These are phyloP conservation scores for Euphorbia schlechtendalii DNA, from an alignment of 441 rosid species.

Conservation along the genomic window DNA sequence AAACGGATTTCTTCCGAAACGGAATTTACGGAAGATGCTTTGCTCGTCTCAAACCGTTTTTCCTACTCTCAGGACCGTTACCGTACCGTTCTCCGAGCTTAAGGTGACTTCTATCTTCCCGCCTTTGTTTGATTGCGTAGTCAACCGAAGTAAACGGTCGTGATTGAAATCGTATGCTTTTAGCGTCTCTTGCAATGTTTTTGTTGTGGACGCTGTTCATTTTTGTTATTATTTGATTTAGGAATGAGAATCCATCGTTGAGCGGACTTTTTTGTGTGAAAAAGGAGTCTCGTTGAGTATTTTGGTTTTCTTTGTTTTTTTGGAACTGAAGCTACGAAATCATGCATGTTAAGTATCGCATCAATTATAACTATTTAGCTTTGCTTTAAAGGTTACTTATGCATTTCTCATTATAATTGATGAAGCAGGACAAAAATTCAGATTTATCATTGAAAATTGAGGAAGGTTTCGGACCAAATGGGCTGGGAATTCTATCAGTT, in stretches of 20 bases:
- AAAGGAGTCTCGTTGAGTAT: background rate
- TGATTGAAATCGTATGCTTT: background rate
- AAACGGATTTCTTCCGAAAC: constrained; percentile 13
- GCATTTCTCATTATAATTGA: constrained; percentile 16
- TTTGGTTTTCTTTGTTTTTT: background rate
- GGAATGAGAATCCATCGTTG: background rate
- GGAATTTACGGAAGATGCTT: constrained; percentile 29
- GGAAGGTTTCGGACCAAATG: constrained; percentile 82
- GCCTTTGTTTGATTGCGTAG: constrained; percentile 19
- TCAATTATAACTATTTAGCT: background rate
- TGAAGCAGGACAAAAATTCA: constrained; percentile 49
- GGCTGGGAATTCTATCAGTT: constrained; percentile 73
- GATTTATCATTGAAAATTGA: constrained; percentile 69
- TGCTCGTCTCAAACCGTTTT: constrained; percentile 29
- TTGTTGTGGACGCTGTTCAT: background rate
- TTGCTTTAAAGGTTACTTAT: background rate
- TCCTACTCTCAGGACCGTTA: constrained; percentile 58
- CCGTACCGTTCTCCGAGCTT: constrained; percentile 64
- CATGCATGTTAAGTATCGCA: background rate
- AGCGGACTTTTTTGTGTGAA: background rate
- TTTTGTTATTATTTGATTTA: background rate
- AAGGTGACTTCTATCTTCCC: constrained; percentile 33
- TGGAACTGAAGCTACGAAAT: background rate
- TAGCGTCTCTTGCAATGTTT: background rate
- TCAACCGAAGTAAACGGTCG: background rate